Evolutionary conservation across 352 stramenopile genomes (phyloP), one percentile per base, ranked within the genome.

Genomic region (Pythium angustatum): DNA sequence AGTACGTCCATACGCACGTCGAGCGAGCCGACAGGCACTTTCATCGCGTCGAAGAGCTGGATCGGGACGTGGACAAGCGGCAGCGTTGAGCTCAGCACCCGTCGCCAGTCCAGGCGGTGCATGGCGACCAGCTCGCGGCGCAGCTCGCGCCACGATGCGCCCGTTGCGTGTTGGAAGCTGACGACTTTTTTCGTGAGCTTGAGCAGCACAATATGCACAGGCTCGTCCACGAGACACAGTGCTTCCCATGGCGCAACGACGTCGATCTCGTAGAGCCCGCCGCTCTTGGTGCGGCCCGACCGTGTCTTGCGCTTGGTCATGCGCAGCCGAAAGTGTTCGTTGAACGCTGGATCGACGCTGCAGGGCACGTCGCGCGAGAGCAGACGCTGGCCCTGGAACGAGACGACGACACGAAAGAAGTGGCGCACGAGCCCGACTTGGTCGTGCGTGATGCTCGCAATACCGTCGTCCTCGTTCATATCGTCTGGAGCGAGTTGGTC

Each of bases 71-170:
- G 83, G 2, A 90, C 83, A 10, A 91, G 76, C 33, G 85, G 77
- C 5, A 87, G 58, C 0, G 79, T 86, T 2, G 83, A 92, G 40
- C 79, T 86, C n/a, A 96, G 63, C 9, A 89, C 69, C 26, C 85
- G 79, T 1, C 86, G 77, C 87, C 87, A 96, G 62, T 96, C 85
- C 2, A 96, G 49, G 8, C 75, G 72, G 31, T 92, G 77, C 1
- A 81, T 80, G 0, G 85, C 82, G 2, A 96, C 49, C 19, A 94
- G 66, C 45, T 96, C 85, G 1, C 58, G 64, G 4, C 67, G 65
- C 11, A 85, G 33, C 38, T 91, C 84, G 12, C 62, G 62, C 81
- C 79, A 92, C 11, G 62, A 12, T 1, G 62, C 33, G 17, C 44
- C 58, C 2, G 63, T 58, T 0, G 54, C 49, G 7, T 19, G 34